Evolutionary conservation across 2,329 filamentous ascomycete species (phyloP), one percentile per base, ranked within the genome.

Genomic region (Aurifilum marmelostoma): DNA sequence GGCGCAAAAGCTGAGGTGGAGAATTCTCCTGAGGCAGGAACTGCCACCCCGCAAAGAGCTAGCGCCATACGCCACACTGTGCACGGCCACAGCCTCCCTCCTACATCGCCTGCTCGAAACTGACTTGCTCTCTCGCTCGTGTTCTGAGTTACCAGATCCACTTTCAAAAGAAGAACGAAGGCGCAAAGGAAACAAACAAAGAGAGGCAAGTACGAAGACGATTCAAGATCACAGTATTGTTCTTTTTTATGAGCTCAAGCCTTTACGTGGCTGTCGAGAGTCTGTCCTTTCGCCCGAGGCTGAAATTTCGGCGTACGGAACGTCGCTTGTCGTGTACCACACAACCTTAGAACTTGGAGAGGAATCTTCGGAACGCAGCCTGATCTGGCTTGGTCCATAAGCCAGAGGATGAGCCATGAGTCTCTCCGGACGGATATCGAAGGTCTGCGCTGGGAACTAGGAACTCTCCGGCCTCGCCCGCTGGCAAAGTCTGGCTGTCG

Each of bases 1-100:
- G 62, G 62, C 47, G 3, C 62, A 52, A 39, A 64, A 64, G 62
- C 62, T 64, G 43, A 54, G 12, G 62, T 64, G 62, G 62, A 18
- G 39, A 47, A 29, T 63, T 14, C 16, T 18, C 27, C 54, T 24
- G 37, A 39, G 37, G 18, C 37, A 62, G 60, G 21, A 50, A 63
- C 39, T 43, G 60, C 60, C 60, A 63, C 61, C 12, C 61, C 61
- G 39, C n/a, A 50, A 47, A 11, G 24, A 32, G 61, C 61, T 63
- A 63, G 61, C 39, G 61, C 41, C 21, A n/a, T 29, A 39, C 37
- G 61, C 61, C 61, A 63, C 39, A 47, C n/a, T 7, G 2, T 50
- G 39, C 41, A 63, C 61, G 16, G 61, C 61, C 61, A 63, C 61
- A 63, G 24, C 9, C 7, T 50, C 24, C 4, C 34, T 50, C 14